Evolutionary conservation across 2,329 filamentous ascomycete species (phyloP).

Genomic region (Hypoxylon sp.): DNA sequence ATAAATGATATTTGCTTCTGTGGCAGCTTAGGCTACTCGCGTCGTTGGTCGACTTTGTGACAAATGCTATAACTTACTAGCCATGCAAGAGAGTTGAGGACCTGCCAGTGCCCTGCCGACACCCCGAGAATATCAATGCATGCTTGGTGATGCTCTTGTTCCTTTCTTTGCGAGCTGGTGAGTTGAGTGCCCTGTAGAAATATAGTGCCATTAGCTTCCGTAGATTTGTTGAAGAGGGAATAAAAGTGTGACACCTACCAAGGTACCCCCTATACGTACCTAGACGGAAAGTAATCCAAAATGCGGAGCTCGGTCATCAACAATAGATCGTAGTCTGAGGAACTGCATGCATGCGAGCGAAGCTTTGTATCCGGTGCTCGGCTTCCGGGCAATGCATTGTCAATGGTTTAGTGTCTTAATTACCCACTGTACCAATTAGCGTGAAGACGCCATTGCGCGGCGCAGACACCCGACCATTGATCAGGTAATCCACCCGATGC

Average conservation of each 20-base stretch:
- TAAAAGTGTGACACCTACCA: too few relatives aligned
- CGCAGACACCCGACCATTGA: not conserved
- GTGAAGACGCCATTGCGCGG: not conserved
- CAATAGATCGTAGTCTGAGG: not conserved
- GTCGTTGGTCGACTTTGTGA: not conserved
- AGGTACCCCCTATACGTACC: too few relatives aligned
- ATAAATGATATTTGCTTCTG: not conserved
- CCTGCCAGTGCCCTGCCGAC: not conserved
- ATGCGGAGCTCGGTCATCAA: not conserved
- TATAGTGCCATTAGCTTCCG: too few relatives aligned
- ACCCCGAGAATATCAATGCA: not conserved
- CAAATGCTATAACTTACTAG: too few relatives aligned
- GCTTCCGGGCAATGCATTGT: not conserved
- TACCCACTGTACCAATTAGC: not conserved
- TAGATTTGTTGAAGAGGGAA: too few relatives aligned
- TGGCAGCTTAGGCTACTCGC: not conserved
- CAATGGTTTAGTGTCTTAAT: not conserved
- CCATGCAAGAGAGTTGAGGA: not conserved
- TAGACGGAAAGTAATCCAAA: not conserved
- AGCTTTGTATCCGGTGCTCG: slow-evolving; percentile 1
- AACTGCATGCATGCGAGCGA: not conserved
- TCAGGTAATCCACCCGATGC: not conserved
- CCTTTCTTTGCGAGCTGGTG: too few relatives aligned
- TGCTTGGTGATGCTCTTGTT: too few relatives aligned
- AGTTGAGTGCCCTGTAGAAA: too few relatives aligned